These are phyloP conservation scores for Xerocomus nothofagi DNA, from an alignment of 1,284 basidiomycete genomes.

Conservation along the genomic window DNA sequence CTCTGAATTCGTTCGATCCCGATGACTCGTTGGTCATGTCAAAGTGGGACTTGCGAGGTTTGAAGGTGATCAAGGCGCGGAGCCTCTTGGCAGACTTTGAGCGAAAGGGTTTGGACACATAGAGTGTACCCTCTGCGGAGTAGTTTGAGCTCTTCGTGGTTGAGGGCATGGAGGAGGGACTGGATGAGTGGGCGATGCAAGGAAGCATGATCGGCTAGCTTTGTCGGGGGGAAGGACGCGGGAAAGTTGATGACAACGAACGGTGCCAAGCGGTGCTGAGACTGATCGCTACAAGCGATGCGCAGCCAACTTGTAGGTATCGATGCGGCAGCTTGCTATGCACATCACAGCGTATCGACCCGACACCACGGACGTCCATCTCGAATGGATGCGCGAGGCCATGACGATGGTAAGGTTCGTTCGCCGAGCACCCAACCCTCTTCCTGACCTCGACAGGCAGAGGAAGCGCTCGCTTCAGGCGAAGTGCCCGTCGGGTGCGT, in stretches of 20 bases:
- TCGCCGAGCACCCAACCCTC: not conserved
- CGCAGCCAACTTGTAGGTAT: too few relatives aligned
- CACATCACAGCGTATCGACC: not conserved
- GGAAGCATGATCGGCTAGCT: conserved; percentile 9
- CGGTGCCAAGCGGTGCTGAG: not conserved
- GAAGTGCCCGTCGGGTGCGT: conserved; percentile 99
- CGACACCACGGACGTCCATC: conserved; percentile 24
- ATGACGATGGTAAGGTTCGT: conserved; percentile 48
- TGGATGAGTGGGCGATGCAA: conserved; percentile 6
- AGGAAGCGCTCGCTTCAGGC: conserved; percentile 80
- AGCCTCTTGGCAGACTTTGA: conserved; percentile 66
- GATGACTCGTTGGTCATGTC: conserved; percentile 77
- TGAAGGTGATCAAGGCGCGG: conserved; percentile 78
- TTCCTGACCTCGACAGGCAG: conserved; percentile 49
- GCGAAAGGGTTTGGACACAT: conserved; percentile 73
- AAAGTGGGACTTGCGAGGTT: conserved; percentile 80
- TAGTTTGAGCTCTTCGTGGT: conserved; percentile 41
- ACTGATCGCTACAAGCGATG: too few relatives aligned
- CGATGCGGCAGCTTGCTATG: not conserved
- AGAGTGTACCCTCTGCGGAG: conserved; percentile 63
- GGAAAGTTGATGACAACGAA: conserved; percentile 14
- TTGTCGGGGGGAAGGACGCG: not conserved
- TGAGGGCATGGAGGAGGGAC: conserved; percentile 11
- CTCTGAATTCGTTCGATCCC: conserved; percentile 82
- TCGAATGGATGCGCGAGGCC: conserved; percentile 53